Evolutionary conservation across 1,284 basidiomycete species (phyloP).

Genomic region (Amylostereum areolatum): DNA sequence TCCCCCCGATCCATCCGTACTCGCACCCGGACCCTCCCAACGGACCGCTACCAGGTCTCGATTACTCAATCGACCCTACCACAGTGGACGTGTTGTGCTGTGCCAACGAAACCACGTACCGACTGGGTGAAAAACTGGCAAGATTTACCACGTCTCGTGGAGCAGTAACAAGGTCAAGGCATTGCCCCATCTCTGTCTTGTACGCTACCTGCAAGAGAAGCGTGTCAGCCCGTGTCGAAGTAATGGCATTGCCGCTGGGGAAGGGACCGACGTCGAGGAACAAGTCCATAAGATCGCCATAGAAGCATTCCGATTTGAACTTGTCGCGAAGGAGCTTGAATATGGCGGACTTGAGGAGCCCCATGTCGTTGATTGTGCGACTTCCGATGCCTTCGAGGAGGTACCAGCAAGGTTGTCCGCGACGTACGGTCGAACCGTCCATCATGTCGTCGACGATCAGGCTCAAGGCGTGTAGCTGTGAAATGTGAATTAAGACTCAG

Average conservation of each 20-base stretch:
- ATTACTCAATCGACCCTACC: too few relatives aligned
- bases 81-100: too few relatives aligned
- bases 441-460: slow-evolving; percentile 98
- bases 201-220: slow-evolving; percentile 61
- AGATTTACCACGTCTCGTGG: slow-evolving; percentile 89
- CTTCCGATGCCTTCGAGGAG: slow-evolving; percentile 69
- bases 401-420: slow-evolving; percentile 98
- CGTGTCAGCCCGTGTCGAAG: background rate
- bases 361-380: slow-evolving; percentile 95
- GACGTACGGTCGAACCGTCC: slow-evolving; percentile 90
- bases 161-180: slow-evolving; percentile 94
- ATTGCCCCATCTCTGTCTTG: slow-evolving; percentile 94
- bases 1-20: too few relatives aligned
- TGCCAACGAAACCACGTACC: slow-evolving; percentile 38
- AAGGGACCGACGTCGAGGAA: slow-evolving; percentile 68
- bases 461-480: slow-evolving; percentile 94
- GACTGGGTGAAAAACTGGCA: slow-evolving; percentile 79
- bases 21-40: too few relatives aligned
- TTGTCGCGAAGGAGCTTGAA: slow-evolving; percentile 87
- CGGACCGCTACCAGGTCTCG: too few relatives aligned
- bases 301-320: slow-evolving; percentile 82
- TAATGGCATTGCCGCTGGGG: slow-evolving; percentile 2
- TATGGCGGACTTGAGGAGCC: slow-evolving; percentile 95
- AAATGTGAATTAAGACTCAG: background rate
- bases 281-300: slow-evolving; percentile 85